Percentiles rank a stretch among this genome's conserved stretches.
These are phyloP conservation scores for Diaporthe citri DNA, from an alignment of 2,329 filamentous ascomycete genomes.

Conservation along the genomic window DNA sequence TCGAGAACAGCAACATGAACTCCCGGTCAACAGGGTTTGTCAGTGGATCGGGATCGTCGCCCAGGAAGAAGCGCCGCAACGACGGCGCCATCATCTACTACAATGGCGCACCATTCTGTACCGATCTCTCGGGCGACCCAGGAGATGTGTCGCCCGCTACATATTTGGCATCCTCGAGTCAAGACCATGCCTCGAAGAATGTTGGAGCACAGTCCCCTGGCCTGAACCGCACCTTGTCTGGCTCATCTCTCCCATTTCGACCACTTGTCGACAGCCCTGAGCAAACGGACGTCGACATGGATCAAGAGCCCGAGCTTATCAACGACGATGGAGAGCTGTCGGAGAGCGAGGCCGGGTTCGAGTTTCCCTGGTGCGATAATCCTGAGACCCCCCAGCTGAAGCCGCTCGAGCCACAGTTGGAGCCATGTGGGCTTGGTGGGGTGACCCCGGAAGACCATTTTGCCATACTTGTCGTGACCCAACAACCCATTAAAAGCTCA, in stretches of 20 bases:
- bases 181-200: conserved; percentile 49
- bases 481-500: conserved; percentile 51
- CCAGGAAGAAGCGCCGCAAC: conserved; percentile 64
- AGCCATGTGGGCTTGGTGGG: conserved; percentile 71
- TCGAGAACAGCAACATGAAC: conserved; percentile 62
- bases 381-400: conserved; percentile 54
- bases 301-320: conserved; percentile 49
- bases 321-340: conserved; percentile 49
- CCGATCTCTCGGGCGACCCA: conserved; percentile 79
- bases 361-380: conserved; percentile 61
- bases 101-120: conserved; percentile 83
- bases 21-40: conserved; percentile 60
- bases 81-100: conserved; percentile 89
- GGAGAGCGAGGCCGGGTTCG: conserved; percentile 56
- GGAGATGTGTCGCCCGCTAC: conserved; percentile 62
- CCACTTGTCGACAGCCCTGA: conserved; percentile 60
- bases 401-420: conserved; percentile 64
- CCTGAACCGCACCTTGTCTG: conserved; percentile 60
- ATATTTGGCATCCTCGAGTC: conserved; percentile 61
- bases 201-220: conserved; percentile 43
- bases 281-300: conserved; percentile 43
- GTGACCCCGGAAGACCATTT: conserved; percentile 75
- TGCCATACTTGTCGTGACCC: conserved; percentile 66
- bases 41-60: conserved; percentile 62
- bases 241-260: conserved; percentile 62